A percentile compares a stretch with the other conserved stretches of the same genome.
Evolutionary conservation across 148 eudicot species (phyloP).

Genomic region (Nepenthes mirabilis): DNA sequence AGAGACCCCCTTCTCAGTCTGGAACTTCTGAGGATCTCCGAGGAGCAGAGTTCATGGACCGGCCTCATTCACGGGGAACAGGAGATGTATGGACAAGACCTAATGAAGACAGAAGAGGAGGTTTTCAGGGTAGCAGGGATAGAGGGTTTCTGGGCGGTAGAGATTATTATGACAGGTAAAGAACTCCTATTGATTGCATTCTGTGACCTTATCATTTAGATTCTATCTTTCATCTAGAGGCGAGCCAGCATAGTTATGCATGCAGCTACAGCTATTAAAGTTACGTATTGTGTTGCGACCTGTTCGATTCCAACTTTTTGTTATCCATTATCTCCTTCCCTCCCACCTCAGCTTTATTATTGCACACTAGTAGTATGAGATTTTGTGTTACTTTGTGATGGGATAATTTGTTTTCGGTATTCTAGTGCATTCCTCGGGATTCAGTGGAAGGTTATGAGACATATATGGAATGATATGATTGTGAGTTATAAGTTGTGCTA

Average conservation of each 20-base stretch:
- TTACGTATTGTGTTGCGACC: no score
- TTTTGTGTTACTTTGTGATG: no score
- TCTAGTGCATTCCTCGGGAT: no score
- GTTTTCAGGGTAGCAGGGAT: constrained; percentile 58
- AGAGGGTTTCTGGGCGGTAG: constrained; percentile 58
- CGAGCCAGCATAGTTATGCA: background rate
- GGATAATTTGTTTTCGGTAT: no score
- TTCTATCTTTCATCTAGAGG: background rate
- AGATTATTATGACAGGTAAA: constrained; percentile 61
- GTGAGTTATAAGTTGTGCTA: no score
- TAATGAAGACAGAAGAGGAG: constrained; percentile 56
- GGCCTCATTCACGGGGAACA: constrained; percentile 77
- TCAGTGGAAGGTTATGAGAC: no score
- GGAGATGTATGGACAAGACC: constrained; percentile 56
- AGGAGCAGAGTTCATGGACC: constrained; percentile 43
- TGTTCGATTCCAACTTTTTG: no score
- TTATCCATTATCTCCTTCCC: no score
- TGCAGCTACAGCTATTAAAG: no score
- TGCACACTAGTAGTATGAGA: no score
- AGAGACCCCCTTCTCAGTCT: constrained; percentile 29
- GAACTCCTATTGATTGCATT: background rate
- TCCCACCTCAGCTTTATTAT: no score
- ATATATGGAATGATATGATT: no score
- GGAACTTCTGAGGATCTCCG: constrained; percentile 47
- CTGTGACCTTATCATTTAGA: background rate